Base-by-base conservation (phyloP, 2,329 filamentous ascomycete genomes). In the Cladophialophora exuberans region DNA sequence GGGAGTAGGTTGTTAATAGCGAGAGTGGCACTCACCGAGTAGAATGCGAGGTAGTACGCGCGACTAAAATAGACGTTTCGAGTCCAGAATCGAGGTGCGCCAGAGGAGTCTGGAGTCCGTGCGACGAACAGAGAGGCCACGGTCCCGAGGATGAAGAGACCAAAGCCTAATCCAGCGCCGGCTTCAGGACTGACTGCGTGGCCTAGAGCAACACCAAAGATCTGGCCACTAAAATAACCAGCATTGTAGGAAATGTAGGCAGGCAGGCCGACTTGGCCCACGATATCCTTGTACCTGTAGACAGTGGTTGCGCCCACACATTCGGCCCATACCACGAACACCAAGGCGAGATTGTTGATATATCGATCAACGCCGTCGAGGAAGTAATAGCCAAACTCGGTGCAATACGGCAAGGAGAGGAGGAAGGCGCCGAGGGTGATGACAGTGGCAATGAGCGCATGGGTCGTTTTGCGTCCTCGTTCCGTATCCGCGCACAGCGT, bases 361-460 rank as follows among this genome's bases (percentile, higher is more conserved):
- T 79, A 82, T 2, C 73, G 68, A 46, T 83, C 80, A 6, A 82
- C 70, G 1, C 77, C 80, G 17, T 77, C 74, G 7, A 82, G 70
- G 0, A 81, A 72, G 48, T 79, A 76, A 62, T 78, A 81, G 2
- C 80, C 80, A 26, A 83, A 81, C 74, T 20, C 78, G 0, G 81
- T 83, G 66, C 80, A 82, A 64, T 82, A 84, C 0, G 79, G 79
- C 7, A 83, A 64, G 23, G 77, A 83, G 62, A 83, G 69, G 11
- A 82, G 71, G 61, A 83, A 82, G 0, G 76, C 82, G 11, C 78
- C 13, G 0, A 81, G 41, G 17, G 77, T 78, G 11, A 83, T 65
- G 0, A 54, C 65, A 0, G 79, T 82, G 31, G 82, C 80, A 6
- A 83, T 75, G 30, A 72, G 62, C 1, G 74, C 75, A 15, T 79